Evolutionary conservation across 768 basidiomycete genomes (phyloP).

Genomic region (Pleurotus ostreatus): DNA sequence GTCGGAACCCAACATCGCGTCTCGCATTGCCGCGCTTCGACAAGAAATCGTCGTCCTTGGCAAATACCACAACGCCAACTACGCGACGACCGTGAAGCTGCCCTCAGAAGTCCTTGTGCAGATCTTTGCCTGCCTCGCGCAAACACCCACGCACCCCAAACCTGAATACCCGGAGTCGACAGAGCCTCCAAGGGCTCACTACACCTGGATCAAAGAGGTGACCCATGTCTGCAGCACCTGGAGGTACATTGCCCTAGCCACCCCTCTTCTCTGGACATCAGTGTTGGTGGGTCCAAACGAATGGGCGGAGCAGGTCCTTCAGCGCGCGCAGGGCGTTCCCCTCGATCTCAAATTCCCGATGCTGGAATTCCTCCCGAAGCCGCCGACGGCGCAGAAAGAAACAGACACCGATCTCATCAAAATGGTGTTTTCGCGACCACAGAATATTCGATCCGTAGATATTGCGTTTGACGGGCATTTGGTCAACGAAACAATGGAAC

Average conservation of each 20-base stretch:
- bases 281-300: not conserved
- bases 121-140: not conserved
- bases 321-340: not conserved
- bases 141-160: not conserved
- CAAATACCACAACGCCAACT: not conserved
- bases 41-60: not conserved
- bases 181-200: not conserved
- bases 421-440: not conserved
- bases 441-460: not conserved
- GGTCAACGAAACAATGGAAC: not conserved
- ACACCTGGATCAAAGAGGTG: not conserved
- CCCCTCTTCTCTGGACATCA: not conserved
- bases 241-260: not conserved
- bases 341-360: not conserved
- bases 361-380: not conserved
- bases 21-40: not conserved
- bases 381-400: not conserved
- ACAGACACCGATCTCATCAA: not conserved
- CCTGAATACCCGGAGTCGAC: too few species aligned
- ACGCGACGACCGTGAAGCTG: not conserved
- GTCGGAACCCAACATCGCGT: not conserved
- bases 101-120: not conserved
- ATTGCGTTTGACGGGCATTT: not conserved
- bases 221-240: conserved; percentile 1
- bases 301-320: not conserved